Evolutionary conservation across 2,329 filamentous ascomycete genomes (phyloP), one percentile per base, ranked within the genome.

Genomic region (Penicillium sp.): DNA sequence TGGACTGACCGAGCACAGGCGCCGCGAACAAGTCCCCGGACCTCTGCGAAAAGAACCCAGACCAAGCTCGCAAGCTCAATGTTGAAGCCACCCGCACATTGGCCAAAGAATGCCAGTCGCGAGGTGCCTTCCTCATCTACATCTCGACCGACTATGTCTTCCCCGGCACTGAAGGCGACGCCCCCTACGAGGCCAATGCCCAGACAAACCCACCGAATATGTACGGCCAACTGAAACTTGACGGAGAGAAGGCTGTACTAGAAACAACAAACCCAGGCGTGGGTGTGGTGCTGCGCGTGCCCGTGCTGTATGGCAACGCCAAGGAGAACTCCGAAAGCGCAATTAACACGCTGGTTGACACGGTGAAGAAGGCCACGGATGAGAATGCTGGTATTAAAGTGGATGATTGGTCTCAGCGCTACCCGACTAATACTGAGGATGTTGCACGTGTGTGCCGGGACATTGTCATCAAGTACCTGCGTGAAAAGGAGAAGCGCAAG

Each of bases 21-120:
- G 92, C 91, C 38, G 91, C 91, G 42, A 92, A 96, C 72, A 85
- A 90, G 58, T 95, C 88, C 66, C 91, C 92, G 2, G 91, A 96
- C 73, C 88, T 88, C 69, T 93, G 91, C 67, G 88, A 91, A 64
- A 82, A 84, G 60, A 84, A 96, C 70, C 91, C 91, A 2, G 83
- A 86, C 55, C 88, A 84, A 50, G 90, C 91, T 3, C 83, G 82
- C 56, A 81, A 81, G 16, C 78, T 95, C 64, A 96, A 96, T 67
- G 84, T 93, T 11, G 79, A 84, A 3, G 88, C 90, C 2, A 88
- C 89, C 43, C 76, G 79, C 44, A 74, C 76, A 8, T 82, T 96
- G 11, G 89, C 90, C 9, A 72, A 78, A 38, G 79, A 85, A n/a
- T 87, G 89, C 48, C 81, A 84, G 1, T 69, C 78, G 27, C 82